Evolutionary conservation across 192 early-diverging fungal genomes (phyloP).

Genomic region (Rhizoclosmatium sp.): DNA sequence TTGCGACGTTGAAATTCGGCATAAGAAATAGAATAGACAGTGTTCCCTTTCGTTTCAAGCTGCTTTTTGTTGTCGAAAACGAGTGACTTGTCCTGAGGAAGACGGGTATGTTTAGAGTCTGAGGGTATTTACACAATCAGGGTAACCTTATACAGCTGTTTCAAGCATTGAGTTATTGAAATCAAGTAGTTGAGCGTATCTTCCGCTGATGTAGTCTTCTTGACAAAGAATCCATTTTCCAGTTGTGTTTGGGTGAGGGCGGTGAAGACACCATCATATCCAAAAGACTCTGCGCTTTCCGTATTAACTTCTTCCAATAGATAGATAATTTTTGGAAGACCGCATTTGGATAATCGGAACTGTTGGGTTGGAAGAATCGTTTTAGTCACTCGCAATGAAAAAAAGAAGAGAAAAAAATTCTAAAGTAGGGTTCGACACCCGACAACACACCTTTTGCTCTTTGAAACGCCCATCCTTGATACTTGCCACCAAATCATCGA

Average conservation of each 20-base stretch:
- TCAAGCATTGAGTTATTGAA: conserved; percentile 64
- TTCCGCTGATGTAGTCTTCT: conserved; percentile 75
- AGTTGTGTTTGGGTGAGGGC: conserved; percentile 80
- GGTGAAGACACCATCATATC: conserved; percentile 70
- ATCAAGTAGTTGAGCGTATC: conserved; percentile 85
- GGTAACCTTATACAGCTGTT: conserved; percentile 60
- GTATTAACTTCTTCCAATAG: conserved; percentile 83
- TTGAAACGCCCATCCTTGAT: conserved; percentile 93
- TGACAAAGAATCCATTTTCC: conserved; percentile 82
- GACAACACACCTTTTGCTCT: conserved; percentile 83
- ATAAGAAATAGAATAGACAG: conserved; percentile 63
- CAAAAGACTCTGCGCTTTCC: conserved; percentile 65
- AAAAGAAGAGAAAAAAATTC: conserved; percentile 5
- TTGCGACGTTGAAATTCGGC: conserved; percentile 71
- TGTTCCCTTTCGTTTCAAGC: background rate
- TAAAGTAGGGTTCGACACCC: conserved; percentile 6
- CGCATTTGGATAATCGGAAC: conserved; percentile 76
- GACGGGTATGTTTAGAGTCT: background rate
- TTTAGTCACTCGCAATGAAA: background rate
- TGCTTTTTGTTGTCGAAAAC: background rate
- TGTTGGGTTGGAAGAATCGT: conserved; percentile 27
- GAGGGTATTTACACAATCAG: background rate
- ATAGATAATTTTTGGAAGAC: conserved; percentile 81
- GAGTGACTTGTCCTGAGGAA: background rate
- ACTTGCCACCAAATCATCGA: conserved; percentile 89